Evolutionary conservation across 441 rosid species (phyloP).

Genomic region (California macrophylla): DNA sequence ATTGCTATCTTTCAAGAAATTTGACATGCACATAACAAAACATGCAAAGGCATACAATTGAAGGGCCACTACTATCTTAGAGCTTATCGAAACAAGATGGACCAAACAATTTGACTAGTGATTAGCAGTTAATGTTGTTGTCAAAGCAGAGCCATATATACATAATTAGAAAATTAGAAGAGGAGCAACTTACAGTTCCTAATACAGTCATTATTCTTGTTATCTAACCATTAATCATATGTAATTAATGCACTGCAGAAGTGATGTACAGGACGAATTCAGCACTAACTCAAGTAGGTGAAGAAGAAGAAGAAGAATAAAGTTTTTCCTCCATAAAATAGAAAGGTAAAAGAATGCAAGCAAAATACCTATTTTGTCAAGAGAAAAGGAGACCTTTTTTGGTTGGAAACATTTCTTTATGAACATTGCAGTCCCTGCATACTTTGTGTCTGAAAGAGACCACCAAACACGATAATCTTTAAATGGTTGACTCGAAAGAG

Average conservation of each 20-base stretch:
- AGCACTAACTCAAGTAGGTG: neutral
- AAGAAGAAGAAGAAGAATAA: neutral
- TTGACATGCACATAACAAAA: neutral
- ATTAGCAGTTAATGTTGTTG: neutral
- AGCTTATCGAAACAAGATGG: neutral
- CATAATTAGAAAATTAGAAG: neutral
- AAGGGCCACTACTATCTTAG: neutral
- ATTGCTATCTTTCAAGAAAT: neutral
- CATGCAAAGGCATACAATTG: neutral
- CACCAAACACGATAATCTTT: slow-evolving; percentile 75
- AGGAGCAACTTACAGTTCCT: neutral
- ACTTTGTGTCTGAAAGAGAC: slow-evolving; percentile 90
- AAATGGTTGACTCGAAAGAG: slow-evolving; percentile 73
- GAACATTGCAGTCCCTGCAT: slow-evolving; percentile 91
- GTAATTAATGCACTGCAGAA: neutral
- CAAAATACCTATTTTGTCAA: slow-evolving; percentile 56
- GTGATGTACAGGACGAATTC: neutral
- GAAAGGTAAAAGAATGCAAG: slow-evolving; percentile 2
- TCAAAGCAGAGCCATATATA: neutral
- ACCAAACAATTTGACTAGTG: neutral
- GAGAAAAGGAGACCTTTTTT: slow-evolving; percentile 54
- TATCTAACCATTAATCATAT: neutral
- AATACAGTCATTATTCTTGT: neutral
- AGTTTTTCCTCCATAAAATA: neutral
- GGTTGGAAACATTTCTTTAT: slow-evolving; percentile 73